Base-by-base conservation (phyloP, 2,329 filamentous ascomycete genomes). In the Annulohypoxylon truncatum region DNA sequence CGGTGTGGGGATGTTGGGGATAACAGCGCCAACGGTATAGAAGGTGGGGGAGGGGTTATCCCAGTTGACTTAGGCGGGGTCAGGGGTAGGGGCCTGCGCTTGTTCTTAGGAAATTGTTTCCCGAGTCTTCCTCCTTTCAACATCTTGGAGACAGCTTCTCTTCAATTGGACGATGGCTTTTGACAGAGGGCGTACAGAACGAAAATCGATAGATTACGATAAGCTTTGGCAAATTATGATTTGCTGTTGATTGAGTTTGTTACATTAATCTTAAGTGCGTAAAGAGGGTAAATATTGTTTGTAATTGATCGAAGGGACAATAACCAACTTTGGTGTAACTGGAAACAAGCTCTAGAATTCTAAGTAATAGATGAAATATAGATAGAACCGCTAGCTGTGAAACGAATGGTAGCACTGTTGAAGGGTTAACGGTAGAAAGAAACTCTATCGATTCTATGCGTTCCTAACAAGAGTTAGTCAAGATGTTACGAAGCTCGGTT, bases 11-110 rank as follows among this genome's bases (percentile, higher is more conserved):
- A 53, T 33, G 24, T 38, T 48, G 35, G 35, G 4, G 52, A 44
- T 15, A 53, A 48, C 35, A 53, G 44, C n/a, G 59, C 10, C 6
- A 29, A 40, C 24, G 46, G 57, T 59, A 28, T 28, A 44, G 22
- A 44, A 46, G 50, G 64, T 61, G 58, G 59, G 59, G 42, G 61
- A 64, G 55, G 52, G 44, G 64, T 22, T 55, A 18, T 15, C n/a
- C 15, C 7, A 18, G n/a, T 15, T 29, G 60, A 58, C 42, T 54
- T 54, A 57, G 64, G 64, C 56, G 64, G 61, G 52, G 61, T 55
- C 5, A 55, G 56, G 9, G 38, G 24, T 53, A 56, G 18, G 9
- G 40, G 20, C 33, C 28, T 24, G 13, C 35, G 28, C 31, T 33
- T 26, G 12, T 46, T 12, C 42, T 55, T 66, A 38, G 51, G 31